Conservation (phyloP, 306 rosid species). For the Acmispon strigosus region DNA sequence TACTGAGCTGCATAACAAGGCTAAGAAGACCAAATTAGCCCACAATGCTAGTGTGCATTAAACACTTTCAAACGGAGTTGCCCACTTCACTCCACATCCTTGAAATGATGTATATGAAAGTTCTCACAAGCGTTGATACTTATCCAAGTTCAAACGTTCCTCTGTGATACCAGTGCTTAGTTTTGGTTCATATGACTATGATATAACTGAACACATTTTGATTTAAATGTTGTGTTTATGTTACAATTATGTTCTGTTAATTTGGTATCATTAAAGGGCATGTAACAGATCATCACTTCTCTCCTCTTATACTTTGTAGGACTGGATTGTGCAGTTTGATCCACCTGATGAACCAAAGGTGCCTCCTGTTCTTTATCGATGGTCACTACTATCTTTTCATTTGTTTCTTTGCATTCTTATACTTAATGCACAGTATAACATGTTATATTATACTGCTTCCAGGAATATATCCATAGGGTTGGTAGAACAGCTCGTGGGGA, state of each 20-base stretch:
- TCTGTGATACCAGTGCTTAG: no score
- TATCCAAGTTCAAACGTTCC: no score
- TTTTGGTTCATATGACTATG: background rate
- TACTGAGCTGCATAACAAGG: background rate
- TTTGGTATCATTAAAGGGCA: background rate
- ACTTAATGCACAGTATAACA: background rate
- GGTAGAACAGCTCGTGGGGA: slow-evolving; percentile 99
- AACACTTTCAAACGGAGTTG: no score
- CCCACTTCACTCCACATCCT: no score
- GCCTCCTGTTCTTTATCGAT: slow-evolving; percentile 6
- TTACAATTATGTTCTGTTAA: background rate
- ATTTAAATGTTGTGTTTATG: background rate
- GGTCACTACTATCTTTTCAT: background rate
- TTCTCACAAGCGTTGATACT: no score
- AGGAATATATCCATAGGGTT: slow-evolving; percentile 97
- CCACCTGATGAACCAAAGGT: slow-evolving; percentile 99
- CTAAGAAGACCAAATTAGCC: no score
- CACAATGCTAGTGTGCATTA: background rate
- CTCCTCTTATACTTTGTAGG: slow-evolving; percentile 44
- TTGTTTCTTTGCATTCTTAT: background rate
- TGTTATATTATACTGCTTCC: slow-evolving; percentile 15
- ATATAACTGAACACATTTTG: background rate
- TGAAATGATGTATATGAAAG: no score
- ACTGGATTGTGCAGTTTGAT: slow-evolving; percentile 98
- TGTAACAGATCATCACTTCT: background rate